phyloP scores from a whole-genome alignment of 495 filamentous ascomycete species.

The Tuber calosporum region DNA sequence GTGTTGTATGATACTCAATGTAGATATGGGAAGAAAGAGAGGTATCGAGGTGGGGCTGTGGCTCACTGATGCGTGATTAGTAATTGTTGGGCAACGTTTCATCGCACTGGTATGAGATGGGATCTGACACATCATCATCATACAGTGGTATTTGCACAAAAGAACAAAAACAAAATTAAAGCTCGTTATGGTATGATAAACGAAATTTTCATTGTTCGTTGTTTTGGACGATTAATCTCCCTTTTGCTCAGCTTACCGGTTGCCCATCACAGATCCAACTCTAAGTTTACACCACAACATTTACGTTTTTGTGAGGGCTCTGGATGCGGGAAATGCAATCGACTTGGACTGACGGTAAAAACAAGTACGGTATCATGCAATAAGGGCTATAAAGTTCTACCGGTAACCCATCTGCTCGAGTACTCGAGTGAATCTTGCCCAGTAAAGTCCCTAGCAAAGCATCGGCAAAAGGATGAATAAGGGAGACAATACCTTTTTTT shows the following conservation, averaged over 20 bases:
- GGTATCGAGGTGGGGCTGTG: not conserved
- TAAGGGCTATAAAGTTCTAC: not conserved
- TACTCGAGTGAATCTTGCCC: not conserved
- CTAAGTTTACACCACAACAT: not conserved
- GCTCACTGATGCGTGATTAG: not conserved
- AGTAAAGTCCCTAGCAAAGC: not conserved
- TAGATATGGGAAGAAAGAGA: not conserved
- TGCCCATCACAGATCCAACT: not conserved
- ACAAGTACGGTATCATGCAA: too few species aligned
- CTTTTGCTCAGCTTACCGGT: not conserved
- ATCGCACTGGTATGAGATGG: not conserved
- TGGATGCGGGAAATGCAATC: not conserved
- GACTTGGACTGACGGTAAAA: not conserved
- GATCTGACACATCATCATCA: not conserved
- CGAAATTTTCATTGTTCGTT: not conserved
- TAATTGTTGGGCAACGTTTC: not conserved
- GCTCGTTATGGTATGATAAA: not conserved
- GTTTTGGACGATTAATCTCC: not conserved
- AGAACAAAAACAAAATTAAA: not conserved
- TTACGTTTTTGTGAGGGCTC: not conserved
- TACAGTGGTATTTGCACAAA: not conserved
- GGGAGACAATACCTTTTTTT: not conserved
- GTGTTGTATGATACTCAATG: not conserved
- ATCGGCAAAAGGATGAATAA: not conserved
- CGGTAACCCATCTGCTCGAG: too few species aligned